These are phyloP conservation scores for Lentinula sp. DNA, from an alignment of 768 basidiomycete species.

Conservation along the genomic window DNA sequence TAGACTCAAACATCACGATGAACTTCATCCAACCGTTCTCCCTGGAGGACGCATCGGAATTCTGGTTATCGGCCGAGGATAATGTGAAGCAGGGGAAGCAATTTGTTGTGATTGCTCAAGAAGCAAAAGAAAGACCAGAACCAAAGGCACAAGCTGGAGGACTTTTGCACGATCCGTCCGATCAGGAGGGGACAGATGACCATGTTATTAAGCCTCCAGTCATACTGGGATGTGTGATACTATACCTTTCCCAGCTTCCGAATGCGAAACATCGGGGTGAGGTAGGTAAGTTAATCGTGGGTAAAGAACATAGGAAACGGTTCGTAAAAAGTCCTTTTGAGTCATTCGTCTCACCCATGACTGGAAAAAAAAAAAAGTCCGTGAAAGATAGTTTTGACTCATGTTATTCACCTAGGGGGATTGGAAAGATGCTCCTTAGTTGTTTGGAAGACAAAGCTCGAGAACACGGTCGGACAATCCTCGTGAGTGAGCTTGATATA, in stretches of 20 bases:
- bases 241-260: not conserved
- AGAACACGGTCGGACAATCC: not conserved
- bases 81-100: not conserved
- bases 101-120: not conserved
- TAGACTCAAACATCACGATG: not conserved
- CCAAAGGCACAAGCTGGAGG: not conserved
- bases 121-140: not conserved
- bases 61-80: not conserved
- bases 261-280: constrained; percentile 3
- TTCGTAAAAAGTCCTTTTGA: not conserved
- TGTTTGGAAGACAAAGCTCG: not conserved
- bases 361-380: not conserved
- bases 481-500: not conserved
- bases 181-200: not conserved
- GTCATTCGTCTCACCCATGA: not conserved
- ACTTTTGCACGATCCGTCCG: not conserved
- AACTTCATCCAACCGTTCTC: constrained; percentile 3
- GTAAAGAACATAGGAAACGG: not conserved
- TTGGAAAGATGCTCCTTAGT: not conserved
- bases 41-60: not conserved
- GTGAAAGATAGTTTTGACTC: not conserved
- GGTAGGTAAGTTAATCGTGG: not conserved
- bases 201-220: not conserved
- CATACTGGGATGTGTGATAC: not conserved
- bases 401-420: not conserved